A percentile compares a stretch with the other conserved stretches of the same genome.
phyloP scores from a whole-genome alignment of 257 asterid genomes.

The Plectranthus barbatus region DNA sequence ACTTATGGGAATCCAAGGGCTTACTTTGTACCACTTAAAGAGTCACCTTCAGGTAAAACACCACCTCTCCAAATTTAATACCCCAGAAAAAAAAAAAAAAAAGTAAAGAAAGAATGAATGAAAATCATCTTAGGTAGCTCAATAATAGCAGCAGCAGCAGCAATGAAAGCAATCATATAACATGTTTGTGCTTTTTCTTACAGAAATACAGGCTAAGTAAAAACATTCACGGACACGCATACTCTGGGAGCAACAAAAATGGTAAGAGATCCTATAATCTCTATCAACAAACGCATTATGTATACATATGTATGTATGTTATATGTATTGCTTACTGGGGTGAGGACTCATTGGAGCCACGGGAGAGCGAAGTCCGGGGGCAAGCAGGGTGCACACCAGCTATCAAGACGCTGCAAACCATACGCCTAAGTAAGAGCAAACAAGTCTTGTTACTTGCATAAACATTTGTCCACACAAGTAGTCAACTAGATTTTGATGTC shows the following conservation, averaged over 20 bases:
- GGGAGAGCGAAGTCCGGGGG: constrained; percentile 47
- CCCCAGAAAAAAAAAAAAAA: no score
- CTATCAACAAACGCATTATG: no score
- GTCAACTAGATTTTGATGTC: no score
- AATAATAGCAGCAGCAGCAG: no score
- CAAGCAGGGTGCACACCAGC: constrained; percentile 25
- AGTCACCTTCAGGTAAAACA: constrained; percentile 87
- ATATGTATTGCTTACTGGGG: constrained; percentile 7
- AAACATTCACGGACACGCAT: constrained; percentile 67
- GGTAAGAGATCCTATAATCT: constrained; percentile 26
- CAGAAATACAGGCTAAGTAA: constrained; percentile 92
- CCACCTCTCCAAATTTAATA: neutral
- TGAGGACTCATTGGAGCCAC: constrained; percentile 33
- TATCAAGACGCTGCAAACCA: constrained; percentile 34
- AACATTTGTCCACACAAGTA: no score
- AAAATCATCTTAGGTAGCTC: no score
- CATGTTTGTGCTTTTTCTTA: constrained; percentile 15
- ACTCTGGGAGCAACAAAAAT: constrained; percentile 45
- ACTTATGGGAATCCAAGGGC: constrained; percentile 92
- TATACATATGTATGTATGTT: neutral
- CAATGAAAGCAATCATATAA: neutral
- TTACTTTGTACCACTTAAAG: constrained; percentile 83
- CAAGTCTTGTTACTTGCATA: no score
- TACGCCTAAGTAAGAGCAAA: constrained; percentile 40
- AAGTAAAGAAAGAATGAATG: no score